Percentiles rank a stretch among this genome's conserved stretches.
These are phyloP conservation scores for Lycium ferocissimum DNA, from an alignment of 257 asterid species.

Conservation along the genomic window DNA sequence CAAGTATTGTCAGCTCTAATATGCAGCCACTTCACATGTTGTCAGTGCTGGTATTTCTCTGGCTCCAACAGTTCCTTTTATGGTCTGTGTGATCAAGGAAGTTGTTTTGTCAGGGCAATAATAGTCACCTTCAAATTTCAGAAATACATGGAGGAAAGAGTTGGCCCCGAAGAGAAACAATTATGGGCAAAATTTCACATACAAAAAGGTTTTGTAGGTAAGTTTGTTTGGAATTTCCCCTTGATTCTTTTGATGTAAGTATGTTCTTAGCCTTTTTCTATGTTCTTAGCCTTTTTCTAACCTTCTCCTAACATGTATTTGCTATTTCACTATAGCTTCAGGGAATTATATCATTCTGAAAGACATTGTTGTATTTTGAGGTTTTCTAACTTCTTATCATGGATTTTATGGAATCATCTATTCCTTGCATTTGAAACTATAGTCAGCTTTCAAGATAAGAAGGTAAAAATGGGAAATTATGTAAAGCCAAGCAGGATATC, in stretches of 20 bases:
- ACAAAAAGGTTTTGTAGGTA: slow-evolving; percentile 69
- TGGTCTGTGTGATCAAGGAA: neutral
- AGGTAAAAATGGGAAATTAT: slow-evolving; percentile 1
- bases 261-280: slow-evolving; percentile 16
- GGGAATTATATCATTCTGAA: slow-evolving; percentile 15
- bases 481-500: slow-evolving; percentile 4
- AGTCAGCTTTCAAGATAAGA: neutral
- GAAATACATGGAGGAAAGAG: slow-evolving; percentile 62
- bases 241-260: neutral
- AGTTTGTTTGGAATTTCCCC: slow-evolving; percentile 28
- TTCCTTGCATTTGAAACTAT: slow-evolving; percentile 21
- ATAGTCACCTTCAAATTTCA: slow-evolving; percentile 37
- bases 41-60: slow-evolving; percentile 57
- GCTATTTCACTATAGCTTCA: neutral
- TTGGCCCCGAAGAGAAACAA: slow-evolving; percentile 57
- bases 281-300: neutral
- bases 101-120: neutral
- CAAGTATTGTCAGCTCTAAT: slow-evolving; percentile 73
- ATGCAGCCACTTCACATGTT: slow-evolving; percentile 85
- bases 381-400: neutral
- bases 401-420: neutral
- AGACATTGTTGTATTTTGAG: neutral
- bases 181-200: slow-evolving; percentile 57
- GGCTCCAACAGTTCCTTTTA: neutral
- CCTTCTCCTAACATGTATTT: neutral